These are phyloP conservation scores for Cladochytrium replicatum DNA, from an alignment of 192 early-diverging fungal species.

Conservation along the genomic window DNA sequence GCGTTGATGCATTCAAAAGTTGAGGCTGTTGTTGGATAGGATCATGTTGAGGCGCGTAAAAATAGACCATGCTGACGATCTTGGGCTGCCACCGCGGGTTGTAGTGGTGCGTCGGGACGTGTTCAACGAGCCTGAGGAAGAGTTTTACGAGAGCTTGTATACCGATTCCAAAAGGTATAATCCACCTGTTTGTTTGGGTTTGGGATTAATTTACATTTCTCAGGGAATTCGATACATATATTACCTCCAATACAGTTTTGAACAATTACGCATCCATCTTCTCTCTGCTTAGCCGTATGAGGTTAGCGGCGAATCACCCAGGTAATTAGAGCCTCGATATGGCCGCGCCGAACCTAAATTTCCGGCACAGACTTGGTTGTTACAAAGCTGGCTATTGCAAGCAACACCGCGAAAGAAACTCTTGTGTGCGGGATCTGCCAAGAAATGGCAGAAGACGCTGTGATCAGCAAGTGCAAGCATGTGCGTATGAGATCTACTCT, in stretches of 20 bases:
- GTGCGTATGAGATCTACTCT: too few relatives aligned
- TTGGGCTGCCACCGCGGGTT: slow-evolving; percentile 77
- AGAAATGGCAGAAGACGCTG: slow-evolving; percentile 81
- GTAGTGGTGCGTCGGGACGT: slow-evolving; percentile 70
- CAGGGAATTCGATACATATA: slow-evolving; percentile 83
- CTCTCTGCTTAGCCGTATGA: slow-evolving; percentile 78
- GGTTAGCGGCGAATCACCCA: slow-evolving; percentile 87
- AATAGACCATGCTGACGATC: slow-evolving; percentile 73
- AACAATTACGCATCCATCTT: slow-evolving; percentile 94
- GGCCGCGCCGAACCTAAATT: too few relatives aligned
- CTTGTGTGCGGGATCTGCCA: slow-evolving; percentile 80
- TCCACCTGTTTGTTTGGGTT: not conserved
- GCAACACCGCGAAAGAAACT: slow-evolving; percentile 46
- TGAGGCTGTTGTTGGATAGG: slow-evolving; percentile 61
- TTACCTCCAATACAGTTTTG: slow-evolving; percentile 65
- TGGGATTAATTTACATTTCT: not conserved
- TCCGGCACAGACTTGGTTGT: slow-evolving; percentile 32
- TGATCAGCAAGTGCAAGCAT: slow-evolving; percentile 75
- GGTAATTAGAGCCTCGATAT: too few relatives aligned
- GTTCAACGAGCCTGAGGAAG: slow-evolving; percentile 84
- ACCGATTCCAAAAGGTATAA: slow-evolving; percentile 47
- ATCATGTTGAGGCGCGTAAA: slow-evolving; percentile 91
- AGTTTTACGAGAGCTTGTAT: slow-evolving; percentile 78
- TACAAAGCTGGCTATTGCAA: slow-evolving; percentile 17
- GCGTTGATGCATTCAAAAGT: slow-evolving; percentile 62